Evolutionary conservation across 495 filamentous ascomycete species (phyloP), one percentile per base, ranked within the genome.

Genomic region (Hypomontagnella monticulosa): DNA sequence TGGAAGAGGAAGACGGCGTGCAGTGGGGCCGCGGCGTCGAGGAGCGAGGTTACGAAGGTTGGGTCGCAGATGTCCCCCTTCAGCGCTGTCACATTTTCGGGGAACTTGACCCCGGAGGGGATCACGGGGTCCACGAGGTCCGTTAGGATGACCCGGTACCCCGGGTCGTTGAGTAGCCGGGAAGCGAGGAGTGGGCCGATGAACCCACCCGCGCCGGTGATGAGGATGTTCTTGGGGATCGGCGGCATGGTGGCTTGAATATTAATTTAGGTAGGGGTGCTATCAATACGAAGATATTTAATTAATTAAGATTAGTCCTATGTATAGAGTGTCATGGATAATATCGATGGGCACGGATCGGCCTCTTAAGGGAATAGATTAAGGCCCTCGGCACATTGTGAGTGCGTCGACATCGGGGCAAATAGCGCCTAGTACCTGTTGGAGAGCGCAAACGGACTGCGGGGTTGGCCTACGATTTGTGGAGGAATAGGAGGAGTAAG

Each of bases 1-100:
- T 96, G 92, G 67, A 96, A 87, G 53, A 93, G 73, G 78, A 90
- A 93, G 67, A 91, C 80, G 12, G 86, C 88, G 63, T 85, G 80
- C 0, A 91, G 77, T 9, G 80, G 83, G 9, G 73, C 69, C 16
- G 77, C 72, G 7, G 75, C 64, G 12, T 76, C 66, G 12, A 90
- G 77, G 14, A 90, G 79, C 32, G 66, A 48, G 32, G 70, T 61
- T 5, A 84, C 71, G 59, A 83, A 84, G 4, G 79, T 57, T 0
- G 80, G 67, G 20, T 81, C 81, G 57, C 84, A 84, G 47, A 93
- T 83, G 74, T 93, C 89, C 1, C 88, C 89, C 15, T 81, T 73
- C 12, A 90, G 62, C 53, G 80, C 75, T n/a, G 66, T 82, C 0
- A 82, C 76, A 19, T 87, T 83, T 32, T 84, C 61, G 12, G 87